phyloP scores from a whole-genome alignment of 306 rosid species.

The Datisca glomerata region DNA sequence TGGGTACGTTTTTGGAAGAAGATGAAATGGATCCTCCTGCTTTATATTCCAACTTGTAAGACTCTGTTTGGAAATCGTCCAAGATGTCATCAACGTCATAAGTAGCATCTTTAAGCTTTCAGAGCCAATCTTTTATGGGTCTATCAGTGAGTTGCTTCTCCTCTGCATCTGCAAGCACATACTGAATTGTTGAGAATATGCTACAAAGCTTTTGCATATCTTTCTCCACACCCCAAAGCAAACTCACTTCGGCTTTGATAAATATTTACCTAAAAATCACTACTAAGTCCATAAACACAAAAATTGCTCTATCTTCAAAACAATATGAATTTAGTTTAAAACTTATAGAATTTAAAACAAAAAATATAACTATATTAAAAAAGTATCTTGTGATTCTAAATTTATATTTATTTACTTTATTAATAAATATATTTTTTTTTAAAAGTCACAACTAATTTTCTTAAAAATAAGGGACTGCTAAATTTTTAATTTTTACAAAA shows the following conservation, averaged over 20 bases:
- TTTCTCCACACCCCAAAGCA: conserved; percentile 6
- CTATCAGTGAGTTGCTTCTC: conserved; percentile 4
- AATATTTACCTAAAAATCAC: no score
- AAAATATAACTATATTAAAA: no score
- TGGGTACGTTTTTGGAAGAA: neutral
- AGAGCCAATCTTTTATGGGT: conserved; percentile 6
- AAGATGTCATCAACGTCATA: conserved; percentile 12
- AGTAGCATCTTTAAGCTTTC: conserved; percentile 5
- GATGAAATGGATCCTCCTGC: neutral
- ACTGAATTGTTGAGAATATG: conserved; percentile 1
- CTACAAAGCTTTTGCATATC: conserved; percentile 8
- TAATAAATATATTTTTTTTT: no score
- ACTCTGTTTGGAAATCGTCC: conserved; percentile 15
- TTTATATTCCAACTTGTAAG: neutral
- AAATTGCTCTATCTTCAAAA: no score
- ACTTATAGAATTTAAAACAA: no score
- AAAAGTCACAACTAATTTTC: no score
- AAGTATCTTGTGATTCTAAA: no score
- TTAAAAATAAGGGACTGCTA: no score
- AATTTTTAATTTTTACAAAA: no score
- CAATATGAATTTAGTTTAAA: no score
- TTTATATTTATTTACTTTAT: no score
- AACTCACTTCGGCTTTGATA: neutral
- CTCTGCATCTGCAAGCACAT: conserved; percentile 14
- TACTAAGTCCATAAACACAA: no score